Evolutionary conservation across 2,329 filamentous ascomycete species (phyloP).

Genomic region (Gnomoniopsis smithogilvyi): DNA sequence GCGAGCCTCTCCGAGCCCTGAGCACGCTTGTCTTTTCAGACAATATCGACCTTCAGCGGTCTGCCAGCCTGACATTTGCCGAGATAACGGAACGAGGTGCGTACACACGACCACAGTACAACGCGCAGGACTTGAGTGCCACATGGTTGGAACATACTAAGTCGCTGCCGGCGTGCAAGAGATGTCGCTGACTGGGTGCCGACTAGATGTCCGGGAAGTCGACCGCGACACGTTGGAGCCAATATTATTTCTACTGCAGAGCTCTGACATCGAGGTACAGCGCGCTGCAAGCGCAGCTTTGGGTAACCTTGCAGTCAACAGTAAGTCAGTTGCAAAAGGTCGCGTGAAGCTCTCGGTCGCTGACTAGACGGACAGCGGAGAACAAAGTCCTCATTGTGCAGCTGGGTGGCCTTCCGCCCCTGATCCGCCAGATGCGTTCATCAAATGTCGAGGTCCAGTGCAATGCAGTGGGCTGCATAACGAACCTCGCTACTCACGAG

Average conservation of each 20-base stretch:
- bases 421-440: constrained; percentile 98
- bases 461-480: constrained; percentile 98
- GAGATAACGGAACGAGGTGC: constrained; percentile 97
- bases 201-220: constrained; percentile 88
- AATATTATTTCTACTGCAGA: constrained; percentile 92
- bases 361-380: constrained; percentile 65
- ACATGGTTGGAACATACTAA: neutral
- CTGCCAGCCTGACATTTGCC: constrained; percentile 96
- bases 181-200: constrained; percentile 10
- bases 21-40: constrained; percentile 98
- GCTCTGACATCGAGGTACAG: constrained; percentile 94
- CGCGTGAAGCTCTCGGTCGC: constrained; percentile 22
- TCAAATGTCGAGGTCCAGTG: constrained; percentile 98
- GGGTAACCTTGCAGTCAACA: constrained; percentile 95
- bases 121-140: neutral
- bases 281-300: constrained; percentile 92
- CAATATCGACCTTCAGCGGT: constrained; percentile 96
- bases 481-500: constrained; percentile 95
- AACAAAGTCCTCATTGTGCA: constrained; percentile 97
- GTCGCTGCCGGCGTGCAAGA: neutral
- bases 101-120: constrained; percentile 25
- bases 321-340: constrained; percentile 49
- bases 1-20: constrained; percentile 87
- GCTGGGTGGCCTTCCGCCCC: constrained; percentile 81
- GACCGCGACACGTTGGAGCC: constrained; percentile 93